Evolutionary conservation across 768 basidiomycete genomes (phyloP).

Genomic region (Rhizopogon vesiculosus): DNA sequence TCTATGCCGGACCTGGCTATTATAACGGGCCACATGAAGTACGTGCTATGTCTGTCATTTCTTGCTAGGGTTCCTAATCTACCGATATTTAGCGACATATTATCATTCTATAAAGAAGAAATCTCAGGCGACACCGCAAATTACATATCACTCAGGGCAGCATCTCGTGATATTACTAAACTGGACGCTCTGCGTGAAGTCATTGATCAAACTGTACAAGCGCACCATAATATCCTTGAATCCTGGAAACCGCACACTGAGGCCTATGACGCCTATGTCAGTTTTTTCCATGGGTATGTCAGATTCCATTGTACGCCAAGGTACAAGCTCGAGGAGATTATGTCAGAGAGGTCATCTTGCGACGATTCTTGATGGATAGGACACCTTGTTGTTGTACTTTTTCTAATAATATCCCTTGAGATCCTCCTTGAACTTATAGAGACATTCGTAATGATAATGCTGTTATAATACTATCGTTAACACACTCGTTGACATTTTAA

Average conservation of each 20-base stretch:
- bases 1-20: conserved; percentile 22
- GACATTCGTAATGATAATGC: too few species aligned
- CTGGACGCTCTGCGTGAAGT: conserved; percentile 20
- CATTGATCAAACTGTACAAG: conserved; percentile 19
- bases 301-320: conserved; percentile 15
- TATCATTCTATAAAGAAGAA: conserved; percentile 41
- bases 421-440: too few species aligned
- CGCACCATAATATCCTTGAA: conserved; percentile 18
- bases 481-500: too few species aligned
- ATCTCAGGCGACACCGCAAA: conserved; percentile 29
- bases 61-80: neutral
- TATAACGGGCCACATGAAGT: neutral
- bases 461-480: too few species aligned
- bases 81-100: conserved; percentile 27
- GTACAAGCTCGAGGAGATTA: too few species aligned
- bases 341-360: too few species aligned
- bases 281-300: conserved; percentile 20
- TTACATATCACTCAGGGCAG: conserved; percentile 29
- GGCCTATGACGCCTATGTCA: conserved; percentile 15
- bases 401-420: too few species aligned
- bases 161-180: conserved; percentile 18
- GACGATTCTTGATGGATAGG: too few species aligned
- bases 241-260: conserved; percentile 16
- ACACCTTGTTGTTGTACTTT: too few species aligned
- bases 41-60: neutral